phyloP scores from a whole-genome alignment of 176 grass and related monocot genomes.

The Oryza brachyantha region DNA sequence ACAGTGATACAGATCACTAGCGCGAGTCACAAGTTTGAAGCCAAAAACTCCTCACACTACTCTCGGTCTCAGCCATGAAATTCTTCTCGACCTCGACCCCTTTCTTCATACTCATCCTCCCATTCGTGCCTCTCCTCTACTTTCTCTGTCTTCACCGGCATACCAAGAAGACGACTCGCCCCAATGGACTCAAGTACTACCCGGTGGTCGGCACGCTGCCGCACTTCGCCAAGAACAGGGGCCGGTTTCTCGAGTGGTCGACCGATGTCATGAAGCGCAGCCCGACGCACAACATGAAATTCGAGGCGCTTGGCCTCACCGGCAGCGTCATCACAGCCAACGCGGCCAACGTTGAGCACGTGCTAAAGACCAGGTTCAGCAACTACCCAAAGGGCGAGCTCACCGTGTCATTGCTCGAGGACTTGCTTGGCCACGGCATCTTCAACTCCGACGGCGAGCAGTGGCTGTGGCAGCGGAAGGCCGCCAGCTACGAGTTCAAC shows the following conservation, averaged over 20 bases:
- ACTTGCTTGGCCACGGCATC: constrained; percentile 73
- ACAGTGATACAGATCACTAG: no score
- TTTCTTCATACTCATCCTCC: constrained; percentile 24
- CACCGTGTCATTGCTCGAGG: constrained; percentile 34
- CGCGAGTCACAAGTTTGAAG: neutral
- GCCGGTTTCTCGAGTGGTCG: constrained; percentile 55
- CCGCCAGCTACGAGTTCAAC: constrained; percentile 60
- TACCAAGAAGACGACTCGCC: constrained; percentile 19
- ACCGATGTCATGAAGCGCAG: constrained; percentile 40
- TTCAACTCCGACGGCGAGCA: constrained; percentile 67
- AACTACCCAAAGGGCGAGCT: constrained; percentile 63
- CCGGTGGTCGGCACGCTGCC: constrained; percentile 50
- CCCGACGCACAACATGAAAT: constrained; percentile 54
- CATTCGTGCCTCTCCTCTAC: constrained; percentile 16
- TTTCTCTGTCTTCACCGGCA: constrained; percentile 20
- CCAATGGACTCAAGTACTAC: constrained; percentile 34
- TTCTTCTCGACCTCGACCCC: constrained; percentile 5
- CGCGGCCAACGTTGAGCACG: constrained; percentile 57
- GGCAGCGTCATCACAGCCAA: constrained; percentile 50
- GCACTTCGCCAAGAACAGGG: constrained; percentile 46
- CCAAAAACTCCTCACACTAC: neutral
- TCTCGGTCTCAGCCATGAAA: constrained; percentile 33
- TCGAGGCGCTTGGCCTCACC: constrained; percentile 33
- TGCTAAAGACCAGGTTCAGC: constrained; percentile 41
- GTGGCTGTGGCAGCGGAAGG: constrained; percentile 70